These are phyloP conservation scores for Myriosclerotinia duriaeana DNA, from an alignment of 2,329 filamentous ascomycete species.

Conservation along the genomic window DNA sequence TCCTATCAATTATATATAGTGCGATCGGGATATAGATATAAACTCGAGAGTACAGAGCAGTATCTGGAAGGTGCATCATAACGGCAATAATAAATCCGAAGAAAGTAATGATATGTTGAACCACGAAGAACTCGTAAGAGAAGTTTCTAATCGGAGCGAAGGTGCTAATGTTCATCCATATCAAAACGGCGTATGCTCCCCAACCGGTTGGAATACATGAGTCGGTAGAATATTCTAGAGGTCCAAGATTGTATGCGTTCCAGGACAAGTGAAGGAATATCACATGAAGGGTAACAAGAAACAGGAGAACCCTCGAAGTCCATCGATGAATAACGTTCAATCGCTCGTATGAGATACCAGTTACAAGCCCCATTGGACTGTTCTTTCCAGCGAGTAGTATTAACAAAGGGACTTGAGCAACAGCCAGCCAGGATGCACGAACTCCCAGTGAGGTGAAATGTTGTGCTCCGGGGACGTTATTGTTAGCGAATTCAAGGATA, in stretches of 20 bases:
- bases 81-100: conserved; percentile 43
- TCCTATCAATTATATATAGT: conserved; percentile 33
- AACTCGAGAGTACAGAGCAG: conserved; percentile 37
- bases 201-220: conserved; percentile 50
- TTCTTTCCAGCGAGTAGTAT: conserved; percentile 62
- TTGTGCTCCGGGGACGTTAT: conserved; percentile 35
- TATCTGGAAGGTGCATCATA: conserved; percentile 41
- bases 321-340: conserved; percentile 74
- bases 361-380: conserved; percentile 58
- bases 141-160: conserved; percentile 63
- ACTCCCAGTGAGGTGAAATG: conserved; percentile 48
- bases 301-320: conserved; percentile 65
- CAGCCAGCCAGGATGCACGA: conserved; percentile 64
- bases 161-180: conserved; percentile 65
- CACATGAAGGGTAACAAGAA: conserved; percentile 52
- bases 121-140: conserved; percentile 67
- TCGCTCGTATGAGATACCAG: conserved; percentile 64
- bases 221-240: conserved; percentile 35
- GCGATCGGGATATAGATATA: conserved; percentile 38
- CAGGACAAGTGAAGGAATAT: conserved; percentile 33
- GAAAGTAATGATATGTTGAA: conserved; percentile 62
- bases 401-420: conserved; percentile 63
- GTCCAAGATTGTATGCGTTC: conserved; percentile 34
- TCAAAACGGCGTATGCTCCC: conserved; percentile 62
- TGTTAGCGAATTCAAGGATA: conserved; percentile 44